Base-by-base conservation (phyloP, 23 red algal species). In the Gracilaria gracilis region DNA sequence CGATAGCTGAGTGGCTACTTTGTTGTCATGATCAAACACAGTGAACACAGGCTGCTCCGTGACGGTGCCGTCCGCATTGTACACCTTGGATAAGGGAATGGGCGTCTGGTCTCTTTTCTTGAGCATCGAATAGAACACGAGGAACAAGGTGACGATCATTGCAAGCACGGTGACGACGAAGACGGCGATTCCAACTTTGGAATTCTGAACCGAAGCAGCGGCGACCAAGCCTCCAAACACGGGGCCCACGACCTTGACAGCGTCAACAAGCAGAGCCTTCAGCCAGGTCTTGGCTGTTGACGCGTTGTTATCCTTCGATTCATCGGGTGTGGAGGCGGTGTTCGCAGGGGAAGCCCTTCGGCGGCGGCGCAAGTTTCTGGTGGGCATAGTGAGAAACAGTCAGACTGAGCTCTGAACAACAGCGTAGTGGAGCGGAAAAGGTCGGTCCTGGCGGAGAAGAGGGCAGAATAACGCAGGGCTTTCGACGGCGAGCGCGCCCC, bases 11-110 rank as follows among this genome's bases (percentile, higher is more conserved):
- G 37, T 90, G n/a, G 74, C 87, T 33, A 90, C 64, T 38, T 81
- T 64, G 42, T 90, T 77, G 64, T 90, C 87, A 48, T 90, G 76
- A 58, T 90, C 87, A 64, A 76, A 49, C 28, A 90, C 87, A 5
- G 87, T 81, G 34, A 90, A 33, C 21, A 42, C 31, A 33, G 71
- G 67, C 24, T 61, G 73, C 13, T 53, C 35, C 14, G 51, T 61
- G 40, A 61, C 46, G n/a, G 87, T 69, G 28, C 87, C 87, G 79
- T 90, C 74, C 3, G 53, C 46, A 25, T 66, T 55, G 74, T 90
- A 74, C 24, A 90, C 51, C 9, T 72, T 65, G 40, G 87, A 72
- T 21, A 80, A 39, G 21, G 37, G 73, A 66, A 90, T 59, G 19
- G 40, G 73, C 20, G 87, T 72, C 16, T 69, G 59, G 47, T 90